These are phyloP conservation scores for Pseudogymnoascus sp. DNA, from an alignment of 2,329 filamentous ascomycete species.

Conservation along the genomic window DNA sequence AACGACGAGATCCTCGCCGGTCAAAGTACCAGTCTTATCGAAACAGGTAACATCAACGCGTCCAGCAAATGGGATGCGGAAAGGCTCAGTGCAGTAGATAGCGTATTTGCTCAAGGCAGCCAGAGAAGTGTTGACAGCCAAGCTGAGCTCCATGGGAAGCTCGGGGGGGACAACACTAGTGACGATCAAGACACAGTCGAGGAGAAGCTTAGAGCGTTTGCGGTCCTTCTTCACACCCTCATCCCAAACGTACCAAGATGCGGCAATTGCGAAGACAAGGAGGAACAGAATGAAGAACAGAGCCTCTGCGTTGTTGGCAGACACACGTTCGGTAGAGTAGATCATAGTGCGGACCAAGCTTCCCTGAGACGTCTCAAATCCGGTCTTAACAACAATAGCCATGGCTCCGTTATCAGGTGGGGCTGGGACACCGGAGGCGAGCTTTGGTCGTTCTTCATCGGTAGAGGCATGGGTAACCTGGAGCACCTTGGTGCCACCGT, in stretches of 20 bases:
- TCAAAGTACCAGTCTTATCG: constrained; percentile 95
- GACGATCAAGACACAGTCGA: constrained; percentile 95
- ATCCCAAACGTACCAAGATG: constrained; percentile 98
- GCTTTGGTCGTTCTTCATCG: constrained; percentile 62
- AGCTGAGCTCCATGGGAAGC: constrained; percentile 92
- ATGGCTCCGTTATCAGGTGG: constrained; percentile 90
- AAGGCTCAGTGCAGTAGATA: constrained; percentile 98
- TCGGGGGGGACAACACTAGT: constrained; percentile 98
- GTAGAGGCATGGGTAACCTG: constrained; percentile 84
- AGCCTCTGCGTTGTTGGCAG: constrained; percentile 94
- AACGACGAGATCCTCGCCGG: constrained; percentile 91
- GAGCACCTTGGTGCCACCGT: constrained; percentile 93
- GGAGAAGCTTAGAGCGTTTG: constrained; percentile 91
- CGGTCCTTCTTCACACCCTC: constrained; percentile 91
- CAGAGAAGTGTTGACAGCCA: constrained; percentile 95
- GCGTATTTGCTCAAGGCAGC: constrained; percentile 90
- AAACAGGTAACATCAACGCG: constrained; percentile 96
- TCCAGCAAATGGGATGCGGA: constrained; percentile 93
- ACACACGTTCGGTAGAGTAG: constrained; percentile 96
- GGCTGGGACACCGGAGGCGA: constrained; percentile 67
- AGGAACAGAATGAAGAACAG: constrained; percentile 97
- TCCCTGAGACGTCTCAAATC: constrained; percentile 96
- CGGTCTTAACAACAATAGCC: constrained; percentile 92
- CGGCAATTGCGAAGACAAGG: constrained; percentile 88
- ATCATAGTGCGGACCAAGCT: constrained; percentile 99